Conservation (phyloP, 768 basidiomycete species). For the Pleurotus sapidus region DNA sequence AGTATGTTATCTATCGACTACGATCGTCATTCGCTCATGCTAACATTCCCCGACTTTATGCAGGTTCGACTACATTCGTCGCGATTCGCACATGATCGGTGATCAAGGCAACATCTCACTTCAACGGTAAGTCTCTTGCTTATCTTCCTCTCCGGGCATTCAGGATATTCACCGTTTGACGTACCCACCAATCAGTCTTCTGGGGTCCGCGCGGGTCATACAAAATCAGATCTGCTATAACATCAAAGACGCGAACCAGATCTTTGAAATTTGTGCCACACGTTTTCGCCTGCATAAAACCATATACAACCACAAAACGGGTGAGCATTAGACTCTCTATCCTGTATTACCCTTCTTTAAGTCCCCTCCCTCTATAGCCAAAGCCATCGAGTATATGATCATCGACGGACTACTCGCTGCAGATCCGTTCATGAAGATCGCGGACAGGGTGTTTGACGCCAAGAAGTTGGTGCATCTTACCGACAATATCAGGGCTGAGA, state of each 20-base stretch:
- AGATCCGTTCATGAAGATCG: constrained; percentile 61
- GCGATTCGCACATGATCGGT: constrained; percentile 73
- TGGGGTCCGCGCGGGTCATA: constrained; percentile 73
- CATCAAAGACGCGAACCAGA: constrained; percentile 75
- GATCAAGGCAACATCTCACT: constrained; percentile 53
- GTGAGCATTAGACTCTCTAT: constrained; percentile 26
- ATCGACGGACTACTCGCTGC: constrained; percentile 70
- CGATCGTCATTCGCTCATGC: no score
- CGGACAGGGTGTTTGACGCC: constrained; percentile 52
- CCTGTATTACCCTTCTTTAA: not conserved
- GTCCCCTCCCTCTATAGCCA: constrained; percentile 39
- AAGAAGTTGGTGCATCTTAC: constrained; percentile 62
- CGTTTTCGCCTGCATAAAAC: constrained; percentile 81
- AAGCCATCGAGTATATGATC: constrained; percentile 83
- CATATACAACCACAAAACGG: constrained; percentile 81
- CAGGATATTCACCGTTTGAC: not conserved
- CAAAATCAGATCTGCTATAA: constrained; percentile 76
- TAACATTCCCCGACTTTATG: no score
- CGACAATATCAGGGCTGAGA: constrained; percentile 60
- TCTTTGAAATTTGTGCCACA: constrained; percentile 71
- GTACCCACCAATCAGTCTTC: constrained; percentile 43
- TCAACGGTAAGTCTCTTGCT: constrained; percentile 32
- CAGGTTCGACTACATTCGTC: constrained; percentile 80
- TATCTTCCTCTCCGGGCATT: not conserved
- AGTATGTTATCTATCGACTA: constrained; percentile 37